Conservation (phyloP, 108 stramenopile species). For the Cyclotella cryptica region DNA sequence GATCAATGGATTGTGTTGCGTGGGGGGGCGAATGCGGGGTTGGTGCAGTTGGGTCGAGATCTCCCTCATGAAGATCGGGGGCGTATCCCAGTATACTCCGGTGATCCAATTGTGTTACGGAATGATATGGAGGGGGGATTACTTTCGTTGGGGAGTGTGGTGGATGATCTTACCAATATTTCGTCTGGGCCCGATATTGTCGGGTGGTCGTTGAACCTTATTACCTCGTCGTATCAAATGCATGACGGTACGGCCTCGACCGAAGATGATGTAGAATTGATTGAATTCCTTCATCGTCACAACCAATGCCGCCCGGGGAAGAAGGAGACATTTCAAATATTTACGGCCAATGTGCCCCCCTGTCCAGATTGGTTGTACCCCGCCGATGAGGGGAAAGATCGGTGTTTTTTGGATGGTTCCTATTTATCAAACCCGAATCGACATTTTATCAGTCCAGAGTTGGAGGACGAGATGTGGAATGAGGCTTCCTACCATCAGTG, state of each 20-base stretch:
- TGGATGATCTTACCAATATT: slow-evolving; percentile 3
- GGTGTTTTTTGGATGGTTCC: slow-evolving; percentile 55
- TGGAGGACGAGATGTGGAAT: slow-evolving; percentile 8
- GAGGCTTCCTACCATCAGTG: not conserved
- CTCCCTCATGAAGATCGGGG: not conserved
- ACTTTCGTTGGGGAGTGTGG: slow-evolving; percentile 54
- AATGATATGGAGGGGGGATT: slow-evolving; percentile 72
- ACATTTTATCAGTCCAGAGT: slow-evolving; percentile 24
- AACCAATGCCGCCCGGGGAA: slow-evolving; percentile 57
- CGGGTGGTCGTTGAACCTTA: slow-evolving; percentile 40
- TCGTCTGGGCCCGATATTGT: slow-evolving; percentile 34
- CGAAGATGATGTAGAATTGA: slow-evolving; percentile 41
- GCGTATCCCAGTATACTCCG: slow-evolving; percentile 59
- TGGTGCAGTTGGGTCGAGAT: slow-evolving; percentile 40
- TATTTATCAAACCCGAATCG: slow-evolving; percentile 34
- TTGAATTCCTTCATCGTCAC: slow-evolving; percentile 64
- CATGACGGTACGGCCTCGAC: slow-evolving; percentile 44
- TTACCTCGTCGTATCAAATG: slow-evolving; percentile 54
- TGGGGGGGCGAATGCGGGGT: slow-evolving; percentile 39
- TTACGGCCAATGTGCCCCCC: slow-evolving; percentile 55
- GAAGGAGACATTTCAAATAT: slow-evolving; percentile 68
- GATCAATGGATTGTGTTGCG: slow-evolving; percentile 48
- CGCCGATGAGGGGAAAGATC: slow-evolving; percentile 45
- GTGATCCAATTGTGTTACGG: slow-evolving; percentile 69
- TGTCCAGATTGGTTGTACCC: slow-evolving; percentile 73